A percentile compares a stretch with the other conserved stretches of the same genome.
Evolutionary conservation across 2,329 filamentous ascomycete species (phyloP).

Genomic region (Colletotrichum higginsianum): DNA sequence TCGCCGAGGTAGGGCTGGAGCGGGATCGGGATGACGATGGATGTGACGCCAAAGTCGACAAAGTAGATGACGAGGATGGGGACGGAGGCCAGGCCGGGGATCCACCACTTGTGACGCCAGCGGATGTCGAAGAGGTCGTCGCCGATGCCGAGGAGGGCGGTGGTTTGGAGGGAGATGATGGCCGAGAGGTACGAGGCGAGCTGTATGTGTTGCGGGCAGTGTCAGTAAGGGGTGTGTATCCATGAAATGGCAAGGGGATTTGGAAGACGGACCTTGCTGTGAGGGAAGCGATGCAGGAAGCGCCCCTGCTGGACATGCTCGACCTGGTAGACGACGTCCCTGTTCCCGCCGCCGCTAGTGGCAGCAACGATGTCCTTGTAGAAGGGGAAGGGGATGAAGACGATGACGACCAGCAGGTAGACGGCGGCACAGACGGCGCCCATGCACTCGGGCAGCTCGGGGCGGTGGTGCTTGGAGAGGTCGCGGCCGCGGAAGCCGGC

Average conservation of each 20-base stretch:
- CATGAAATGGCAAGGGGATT: too few species aligned
- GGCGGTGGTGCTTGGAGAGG: slow-evolving; percentile 78
- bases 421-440: slow-evolving; percentile 93
- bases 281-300: slow-evolving; percentile 91
- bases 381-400: slow-evolving; percentile 97
- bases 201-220: slow-evolving; percentile 58
- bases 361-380: slow-evolving; percentile 98
- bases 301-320: slow-evolving; percentile 85
- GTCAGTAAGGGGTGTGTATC: too few species aligned
- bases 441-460: slow-evolving; percentile 95
- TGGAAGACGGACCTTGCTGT: slow-evolving; percentile 80
- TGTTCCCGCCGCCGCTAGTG: slow-evolving; percentile 92
- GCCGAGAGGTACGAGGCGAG: slow-evolving; percentile 96
- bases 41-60: slow-evolving; percentile 97
- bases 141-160: slow-evolving; percentile 91
- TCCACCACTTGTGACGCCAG: slow-evolving; percentile 99
- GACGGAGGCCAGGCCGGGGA: slow-evolving; percentile 92
- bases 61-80: slow-evolving; percentile 98
- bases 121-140: slow-evolving; percentile 98
- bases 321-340: slow-evolving; percentile 84
- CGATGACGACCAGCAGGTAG: slow-evolving; percentile 88
- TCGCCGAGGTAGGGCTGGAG: slow-evolving; percentile 88
- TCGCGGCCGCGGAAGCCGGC: slow-evolving; percentile 93
- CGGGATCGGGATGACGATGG: slow-evolving; percentile 90
- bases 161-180: slow-evolving; percentile 91